Evolutionary conservation across 176 grass and related monocot genomes (phyloP).

Genomic region (Calamus simplicifolius): DNA sequence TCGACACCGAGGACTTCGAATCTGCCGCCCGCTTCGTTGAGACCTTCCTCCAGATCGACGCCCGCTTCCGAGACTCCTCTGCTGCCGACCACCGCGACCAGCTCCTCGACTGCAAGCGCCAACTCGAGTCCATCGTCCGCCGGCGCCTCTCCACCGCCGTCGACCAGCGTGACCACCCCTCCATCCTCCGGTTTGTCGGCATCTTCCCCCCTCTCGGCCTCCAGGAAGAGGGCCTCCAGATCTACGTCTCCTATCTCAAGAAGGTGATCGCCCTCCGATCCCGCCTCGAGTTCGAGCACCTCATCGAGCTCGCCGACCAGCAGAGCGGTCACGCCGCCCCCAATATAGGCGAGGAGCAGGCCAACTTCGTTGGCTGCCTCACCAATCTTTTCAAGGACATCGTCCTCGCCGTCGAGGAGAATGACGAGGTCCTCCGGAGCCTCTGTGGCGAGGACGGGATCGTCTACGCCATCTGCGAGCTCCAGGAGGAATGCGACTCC

Average conservation of each 20-base stretch:
- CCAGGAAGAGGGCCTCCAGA: constrained; percentile 70
- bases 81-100: constrained; percentile 50
- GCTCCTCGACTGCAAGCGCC: constrained; percentile 62
- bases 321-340: constrained; percentile 1
- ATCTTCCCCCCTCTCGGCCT: constrained; percentile 72
- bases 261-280: constrained; percentile 76
- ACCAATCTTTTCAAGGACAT: constrained; percentile 86
- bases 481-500: constrained; percentile 90
- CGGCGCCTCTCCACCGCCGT: constrained; percentile 56
- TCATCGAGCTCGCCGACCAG: constrained; percentile 36
- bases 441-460: constrained; percentile 78
- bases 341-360: constrained; percentile 20
- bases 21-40: constrained; percentile 28
- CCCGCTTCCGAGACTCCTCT: constrained; percentile 32
- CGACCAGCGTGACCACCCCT: constrained; percentile 68
- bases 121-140: constrained; percentile 62
- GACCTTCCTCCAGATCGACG: constrained; percentile 45
- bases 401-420: constrained; percentile 81
- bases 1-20: constrained; percentile 52
- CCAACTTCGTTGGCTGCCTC: constrained; percentile 85
- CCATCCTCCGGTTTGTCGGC: constrained; percentile 64
- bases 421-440: constrained; percentile 66
- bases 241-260: constrained; percentile 83
- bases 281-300: constrained; percentile 77
- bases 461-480: constrained; percentile 78